Evolutionary conservation across 1,284 basidiomycete genomes (phyloP).

Genomic region (Apiotrichum porosum): DNA sequence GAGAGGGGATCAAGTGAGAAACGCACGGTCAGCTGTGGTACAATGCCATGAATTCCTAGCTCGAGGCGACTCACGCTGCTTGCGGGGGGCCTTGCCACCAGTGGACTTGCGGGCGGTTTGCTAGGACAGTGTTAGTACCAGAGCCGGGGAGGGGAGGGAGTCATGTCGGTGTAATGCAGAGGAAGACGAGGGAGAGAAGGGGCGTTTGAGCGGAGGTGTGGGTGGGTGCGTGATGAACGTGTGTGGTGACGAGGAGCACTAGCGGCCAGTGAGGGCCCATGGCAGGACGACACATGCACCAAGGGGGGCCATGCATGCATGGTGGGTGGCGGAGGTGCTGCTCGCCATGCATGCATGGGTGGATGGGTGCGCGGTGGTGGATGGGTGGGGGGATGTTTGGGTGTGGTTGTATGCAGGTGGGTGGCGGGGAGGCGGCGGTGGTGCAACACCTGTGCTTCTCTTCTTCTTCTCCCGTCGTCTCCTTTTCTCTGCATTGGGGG

Average conservation of each 20-base stretch:
- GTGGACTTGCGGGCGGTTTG: constrained; percentile 65
- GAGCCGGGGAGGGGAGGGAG: neutral
- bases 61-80: constrained; percentile 53
- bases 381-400: neutral
- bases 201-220: neutral
- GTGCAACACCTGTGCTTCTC: constrained; percentile 2
- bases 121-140: constrained; percentile 34
- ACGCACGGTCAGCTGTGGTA: too few relatives aligned
- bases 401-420: neutral
- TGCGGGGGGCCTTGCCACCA: constrained; percentile 56
- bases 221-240: neutral
- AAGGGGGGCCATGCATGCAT: neutral
- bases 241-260: neutral
- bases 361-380: neutral
- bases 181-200: neutral
- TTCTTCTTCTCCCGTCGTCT: neutral
- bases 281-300: neutral
- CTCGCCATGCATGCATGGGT: constrained; percentile 1
- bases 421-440: neutral
- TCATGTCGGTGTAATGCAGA: neutral
- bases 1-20: neutral
- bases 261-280: neutral
- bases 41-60: too few relatives aligned
- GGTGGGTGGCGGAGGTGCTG: constrained; percentile 2
- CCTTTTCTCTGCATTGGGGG: neutral